Evolutionary conservation across 1,139 yeast species (phyloP), one percentile per base, ranked within the genome.

Genomic region (Hyphopichia khmerensis): DNA sequence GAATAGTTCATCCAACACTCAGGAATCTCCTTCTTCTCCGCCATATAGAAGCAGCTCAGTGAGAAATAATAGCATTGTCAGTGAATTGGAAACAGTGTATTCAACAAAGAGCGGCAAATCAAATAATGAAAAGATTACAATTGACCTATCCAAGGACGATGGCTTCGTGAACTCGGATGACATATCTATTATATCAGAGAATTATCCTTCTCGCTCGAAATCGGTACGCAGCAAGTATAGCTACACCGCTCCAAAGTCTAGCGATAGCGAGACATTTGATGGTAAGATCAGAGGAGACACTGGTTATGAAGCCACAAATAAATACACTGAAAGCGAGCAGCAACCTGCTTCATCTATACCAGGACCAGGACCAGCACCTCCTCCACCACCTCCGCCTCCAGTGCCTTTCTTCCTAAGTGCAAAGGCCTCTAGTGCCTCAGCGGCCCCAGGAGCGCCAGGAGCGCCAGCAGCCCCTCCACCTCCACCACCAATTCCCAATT

Each of bases 401-500:
- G 50, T 60, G 10, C 68, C 65, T 15, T 54, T 48, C 26, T 42
- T 50, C 29, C 35, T 52, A 37, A 38, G 33, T 24, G 13, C 36
- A 11, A 16, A 32, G 11, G 34, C 34, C 9, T 13, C 11, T 17
- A 21, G 24, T 21, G 24, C 24, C 5, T 21, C 24, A n/a, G 24
- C 8, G 13, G 11, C 29, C 5, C 7, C 9, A 29, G 32, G 32
- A 16, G 14, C 15, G 6, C 24, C 35, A 33, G 29, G 5, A 14
- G 33, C 6, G 17, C 63, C 65, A 3, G 61, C 49, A 5, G 59
- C 67, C 23, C 62, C 64, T 13, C 65, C 70, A 6, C 63, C 69
- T 10, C 64, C 67, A 9, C 69, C 72, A 3, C 69, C 69, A n/a
- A 46, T 62, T 3, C 66, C 69, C 8, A 46, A 30, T 10, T 49